phyloP scores from a whole-genome alignment of 73 alveolate genomes.

The Paramecium tetraurelia region DNA sequence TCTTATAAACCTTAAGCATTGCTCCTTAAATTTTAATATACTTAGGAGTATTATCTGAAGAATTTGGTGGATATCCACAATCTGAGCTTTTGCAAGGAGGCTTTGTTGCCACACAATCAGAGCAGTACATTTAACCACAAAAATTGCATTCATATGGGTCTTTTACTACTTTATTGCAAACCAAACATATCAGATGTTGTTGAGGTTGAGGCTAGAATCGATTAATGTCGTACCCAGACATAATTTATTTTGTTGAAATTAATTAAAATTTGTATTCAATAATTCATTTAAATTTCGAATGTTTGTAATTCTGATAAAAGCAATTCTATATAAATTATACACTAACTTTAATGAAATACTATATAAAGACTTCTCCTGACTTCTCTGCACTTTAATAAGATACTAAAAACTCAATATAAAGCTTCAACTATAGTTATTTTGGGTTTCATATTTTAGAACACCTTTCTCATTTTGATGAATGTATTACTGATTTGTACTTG shows the following conservation, averaged over 20 bases:
- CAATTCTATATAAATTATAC: not conserved
- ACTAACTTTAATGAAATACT: not conserved
- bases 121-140: constrained; percentile 12
- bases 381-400: not conserved
- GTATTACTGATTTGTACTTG: too few species aligned
- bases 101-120: not conserved
- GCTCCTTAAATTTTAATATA: not conserved
- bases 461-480: not conserved
- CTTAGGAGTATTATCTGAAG: not conserved
- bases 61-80: not conserved
- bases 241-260: not conserved
- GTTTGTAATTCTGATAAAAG: not conserved
- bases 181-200: not conserved
- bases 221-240: not conserved
- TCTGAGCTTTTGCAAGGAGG: not conserved
- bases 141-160: not conserved
- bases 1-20: not conserved
- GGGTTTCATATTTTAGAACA: too few species aligned
- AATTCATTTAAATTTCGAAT: not conserved
- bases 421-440: too few species aligned
- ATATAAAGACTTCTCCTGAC: not conserved
- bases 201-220: not conserved
- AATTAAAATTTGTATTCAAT: not conserved
- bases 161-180: not conserved
- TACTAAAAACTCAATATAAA: too few species aligned